These are phyloP conservation scores for Plasmodium gonderi DNA, from an alignment of 169 alveolate species.

Conservation along the genomic window DNA sequence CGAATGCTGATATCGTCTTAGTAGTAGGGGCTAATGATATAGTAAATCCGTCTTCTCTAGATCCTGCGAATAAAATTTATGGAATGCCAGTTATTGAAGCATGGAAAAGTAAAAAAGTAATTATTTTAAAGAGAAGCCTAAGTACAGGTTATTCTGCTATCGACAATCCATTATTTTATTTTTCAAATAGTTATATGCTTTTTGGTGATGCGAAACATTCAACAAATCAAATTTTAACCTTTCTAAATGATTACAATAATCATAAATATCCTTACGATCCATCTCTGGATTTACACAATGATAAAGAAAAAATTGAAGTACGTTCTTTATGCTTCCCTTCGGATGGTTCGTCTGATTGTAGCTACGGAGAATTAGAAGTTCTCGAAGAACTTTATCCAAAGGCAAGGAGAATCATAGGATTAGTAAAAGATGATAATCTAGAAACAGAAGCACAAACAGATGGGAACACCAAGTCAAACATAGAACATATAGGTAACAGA, in stretches of 20 bases:
- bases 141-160: conserved; percentile 96
- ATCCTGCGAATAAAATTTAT: conserved; percentile 89
- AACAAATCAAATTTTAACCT: conserved; percentile 79
- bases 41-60: conserved; percentile 94
- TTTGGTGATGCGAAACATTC: conserved; percentile 92
- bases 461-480: not conserved
- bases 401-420: conserved; percentile 81
- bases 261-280: conserved; percentile 21
- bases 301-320: not conserved
- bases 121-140: conserved; percentile 93
- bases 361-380: conserved; percentile 44
- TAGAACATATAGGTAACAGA: not conserved
- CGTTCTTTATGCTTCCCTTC: conserved; percentile 58
- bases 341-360: conserved; percentile 4
- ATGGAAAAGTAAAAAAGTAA: conserved; percentile 92
- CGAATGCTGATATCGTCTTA: conserved; percentile 88
- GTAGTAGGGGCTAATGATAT: conserved; percentile 97
- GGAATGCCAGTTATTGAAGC: conserved; percentile 97
- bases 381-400: conserved; percentile 83
- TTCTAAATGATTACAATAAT: conserved; percentile 67
- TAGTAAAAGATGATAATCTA: conserved; percentile 73
- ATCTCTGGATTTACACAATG: conserved; percentile 37
- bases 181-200: conserved; percentile 90
- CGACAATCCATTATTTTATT: conserved; percentile 94
- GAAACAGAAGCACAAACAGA: not conserved